Evolutionary conservation across 139 green algal genomes (phyloP).

Genomic region (Trebouxia sp.): DNA sequence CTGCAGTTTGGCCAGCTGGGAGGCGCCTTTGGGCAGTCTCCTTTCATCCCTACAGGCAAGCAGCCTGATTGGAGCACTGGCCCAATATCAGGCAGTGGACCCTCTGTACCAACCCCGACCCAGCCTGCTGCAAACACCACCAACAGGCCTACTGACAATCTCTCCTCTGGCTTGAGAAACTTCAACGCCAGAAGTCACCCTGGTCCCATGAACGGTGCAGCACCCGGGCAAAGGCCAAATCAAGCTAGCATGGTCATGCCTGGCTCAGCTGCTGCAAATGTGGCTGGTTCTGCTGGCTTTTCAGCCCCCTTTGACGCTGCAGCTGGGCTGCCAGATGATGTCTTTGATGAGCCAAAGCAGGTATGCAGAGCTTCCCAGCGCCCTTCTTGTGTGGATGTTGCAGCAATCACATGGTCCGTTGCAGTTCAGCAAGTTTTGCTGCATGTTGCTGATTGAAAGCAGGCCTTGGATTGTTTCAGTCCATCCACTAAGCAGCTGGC

Average conservation of each 20-base stretch:
- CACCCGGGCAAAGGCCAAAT: neutral
- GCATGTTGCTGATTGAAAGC: too few relatives aligned
- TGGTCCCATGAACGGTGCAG: neutral
- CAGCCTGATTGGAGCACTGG: constrained; percentile 39
- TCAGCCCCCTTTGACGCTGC: neutral
- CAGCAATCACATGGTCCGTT: too few relatives aligned
- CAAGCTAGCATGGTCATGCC: neutral
- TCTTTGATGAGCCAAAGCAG: constrained; percentile 27
- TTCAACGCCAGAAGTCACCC: constrained; percentile 5
- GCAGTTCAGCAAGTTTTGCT: too few relatives aligned
- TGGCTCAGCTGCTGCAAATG: neutral
- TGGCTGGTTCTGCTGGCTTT: neutral
- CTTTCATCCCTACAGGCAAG: constrained; percentile 36
- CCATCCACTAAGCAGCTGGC: too few relatives aligned
- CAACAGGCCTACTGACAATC: neutral
- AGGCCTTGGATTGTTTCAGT: too few relatives aligned
- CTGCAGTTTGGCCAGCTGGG: constrained; percentile 36
- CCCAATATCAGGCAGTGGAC: constrained; percentile 25
- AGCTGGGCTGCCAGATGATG: constrained; percentile 24
- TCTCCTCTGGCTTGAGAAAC: neutral
- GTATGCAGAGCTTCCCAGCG: too few relatives aligned
- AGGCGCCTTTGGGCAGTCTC: constrained; percentile 20
- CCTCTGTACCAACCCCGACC: neutral
- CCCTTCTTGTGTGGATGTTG: too few relatives aligned
- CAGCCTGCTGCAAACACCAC: neutral